Base-by-base conservation (phyloP, 179 eudicot genomes). In the Amaranthus tricolor region DNA sequence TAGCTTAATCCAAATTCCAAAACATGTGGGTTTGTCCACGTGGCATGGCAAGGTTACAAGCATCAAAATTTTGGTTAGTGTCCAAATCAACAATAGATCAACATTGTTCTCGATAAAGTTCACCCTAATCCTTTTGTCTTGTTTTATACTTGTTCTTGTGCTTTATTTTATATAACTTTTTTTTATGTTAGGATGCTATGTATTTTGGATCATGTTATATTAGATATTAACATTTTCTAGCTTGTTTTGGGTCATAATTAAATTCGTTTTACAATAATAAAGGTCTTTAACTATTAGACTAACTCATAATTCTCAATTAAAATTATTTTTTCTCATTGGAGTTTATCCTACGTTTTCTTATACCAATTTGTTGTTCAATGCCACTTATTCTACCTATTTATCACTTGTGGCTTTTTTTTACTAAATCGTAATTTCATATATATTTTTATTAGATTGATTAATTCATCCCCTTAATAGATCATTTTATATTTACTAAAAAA, bases 81-180 rank as follows among this genome's bases (percentile, higher is more conserved):
- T 24, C 77, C 60, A 66, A 68, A 6, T 19, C 59, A 68, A 68
- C 59, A 52, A 24, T 11, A 68, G 47, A 66, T 49, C 47, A 68
- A 68, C 57, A 68, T 68, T 14, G 2, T 51, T 68, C 19, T 24
- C 71, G 9, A 13, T 2, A 68, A 68, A 68, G 72, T 68, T 52
- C 14, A 51, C 56, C 56, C 20, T 9, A 45, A 15, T 45, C 0
- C 31, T 8, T 9, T 64, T 13, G 13, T 6, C 13, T 9, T 7
- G 5, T 0, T 13, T 68, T 51, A 9, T 5, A 11, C 15, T 67
- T 20, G 43, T 11, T 51, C 56, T 67, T 50, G 71, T 67, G 53
- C 15, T 66, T 49, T 13, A 6, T 15, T 13, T 49, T 50, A 19
- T 7, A 31, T 31, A 19, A 2, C 65, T n/a, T 16, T 13, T 19